These are phyloP conservation scores for Phalaenopsis equestris DNA, from an alignment of 106 monocot species.

Conservation along the genomic window DNA sequence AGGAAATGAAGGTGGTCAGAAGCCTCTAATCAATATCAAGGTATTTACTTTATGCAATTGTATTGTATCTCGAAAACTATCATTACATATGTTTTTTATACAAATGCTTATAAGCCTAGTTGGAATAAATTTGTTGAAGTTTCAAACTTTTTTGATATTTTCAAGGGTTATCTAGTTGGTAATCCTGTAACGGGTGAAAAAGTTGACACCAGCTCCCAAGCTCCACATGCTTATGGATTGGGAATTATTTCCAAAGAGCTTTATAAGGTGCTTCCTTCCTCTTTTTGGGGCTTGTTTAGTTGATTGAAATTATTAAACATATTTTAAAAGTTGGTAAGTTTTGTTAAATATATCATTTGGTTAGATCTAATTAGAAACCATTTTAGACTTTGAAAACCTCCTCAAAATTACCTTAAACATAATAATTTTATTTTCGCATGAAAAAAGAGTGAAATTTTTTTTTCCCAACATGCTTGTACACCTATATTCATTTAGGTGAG, in stretches of 20 bases:
- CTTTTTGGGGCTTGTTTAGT: background rate
- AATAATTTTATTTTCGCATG: background rate
- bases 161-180: constrained; percentile 4
- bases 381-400: no score
- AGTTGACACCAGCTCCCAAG: background rate
- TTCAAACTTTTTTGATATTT: background rate
- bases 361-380: background rate
- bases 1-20: no score
- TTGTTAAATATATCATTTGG: background rate
- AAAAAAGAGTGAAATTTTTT: background rate
- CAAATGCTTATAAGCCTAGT: no score
- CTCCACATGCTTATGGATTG: constrained; percentile 6
- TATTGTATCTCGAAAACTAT: no score
- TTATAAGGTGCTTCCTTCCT: background rate
- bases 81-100: no score
- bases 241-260: constrained; percentile 4
- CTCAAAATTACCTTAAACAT: background rate
- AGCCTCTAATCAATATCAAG: no score
- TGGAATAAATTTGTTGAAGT: no score
- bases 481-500: background rate
- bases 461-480: background rate
- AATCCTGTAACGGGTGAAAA: constrained; percentile 4
- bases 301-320: background rate
- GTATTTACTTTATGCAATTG: no score
- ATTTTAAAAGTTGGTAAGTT: background rate